Evolutionary conservation across 805 yeast species (phyloP).

Genomic region (Wickerhamomyces subpelliculosus): DNA sequence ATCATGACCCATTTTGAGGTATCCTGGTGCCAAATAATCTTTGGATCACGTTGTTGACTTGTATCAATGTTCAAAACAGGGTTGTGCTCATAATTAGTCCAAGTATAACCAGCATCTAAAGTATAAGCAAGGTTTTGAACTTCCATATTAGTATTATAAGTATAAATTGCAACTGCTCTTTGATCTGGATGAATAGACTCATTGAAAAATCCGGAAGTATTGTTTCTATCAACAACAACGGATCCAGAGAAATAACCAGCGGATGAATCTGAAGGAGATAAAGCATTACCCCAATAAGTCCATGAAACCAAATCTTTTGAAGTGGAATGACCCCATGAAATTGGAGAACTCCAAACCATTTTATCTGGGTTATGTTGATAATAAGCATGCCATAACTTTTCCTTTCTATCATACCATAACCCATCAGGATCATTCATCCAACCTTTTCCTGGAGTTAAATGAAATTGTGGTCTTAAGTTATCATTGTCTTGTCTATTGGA

Average conservation of each 20-base stretch:
- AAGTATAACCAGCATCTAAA: slow-evolving; percentile 29
- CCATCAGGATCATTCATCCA: slow-evolving; percentile 42
- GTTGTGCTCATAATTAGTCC: slow-evolving; percentile 22
- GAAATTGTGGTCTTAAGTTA: slow-evolving; percentile 9
- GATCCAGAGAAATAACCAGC: slow-evolving; percentile 31
- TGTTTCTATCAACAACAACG: slow-evolving; percentile 29
- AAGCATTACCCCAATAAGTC: slow-evolving; percentile 26
- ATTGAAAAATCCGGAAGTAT: slow-evolving; percentile 30
- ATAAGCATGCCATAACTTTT: slow-evolving; percentile 29
- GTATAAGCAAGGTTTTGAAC: slow-evolving; percentile 29
- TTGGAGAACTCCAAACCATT: slow-evolving; percentile 26
- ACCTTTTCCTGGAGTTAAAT: slow-evolving; percentile 28
- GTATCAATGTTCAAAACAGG: slow-evolving; percentile 26
- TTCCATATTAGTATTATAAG: slow-evolving; percentile 22
- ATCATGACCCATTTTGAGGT: slow-evolving; percentile 25
- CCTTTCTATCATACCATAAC: slow-evolving; percentile 25
- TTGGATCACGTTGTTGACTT: slow-evolving; percentile 29
- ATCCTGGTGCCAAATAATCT: slow-evolving; percentile 28
- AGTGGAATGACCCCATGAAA: slow-evolving; percentile 37
- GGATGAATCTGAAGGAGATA: slow-evolving; percentile 20
- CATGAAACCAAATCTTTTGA: slow-evolving; percentile 28
- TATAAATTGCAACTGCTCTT: slow-evolving; percentile 31
- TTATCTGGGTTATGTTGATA: slow-evolving; percentile 32
- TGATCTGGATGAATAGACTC: slow-evolving; percentile 21
- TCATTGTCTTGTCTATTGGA: background rate